Evolutionary conservation across 2,329 filamentous ascomycete species (phyloP), one percentile per base, ranked within the genome.

Genomic region (Ophiocordyceps unilateralis): DNA sequence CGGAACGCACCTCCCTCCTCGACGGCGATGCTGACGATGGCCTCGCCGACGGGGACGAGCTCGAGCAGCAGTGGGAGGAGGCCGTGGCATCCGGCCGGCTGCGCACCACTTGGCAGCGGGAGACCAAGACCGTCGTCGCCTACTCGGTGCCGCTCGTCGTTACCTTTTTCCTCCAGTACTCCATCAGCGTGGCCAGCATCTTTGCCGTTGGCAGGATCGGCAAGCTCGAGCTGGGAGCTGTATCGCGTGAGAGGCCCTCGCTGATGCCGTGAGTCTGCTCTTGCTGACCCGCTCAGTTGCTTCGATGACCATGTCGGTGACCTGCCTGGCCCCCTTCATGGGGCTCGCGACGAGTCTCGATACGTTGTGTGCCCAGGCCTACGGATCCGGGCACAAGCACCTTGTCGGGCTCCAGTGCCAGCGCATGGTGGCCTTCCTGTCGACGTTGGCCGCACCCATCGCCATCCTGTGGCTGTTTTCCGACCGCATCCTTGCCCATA

Each of bases 301-400:
- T 47, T 78, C 78, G 53, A 89, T 89, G 83, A 84, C 81, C 2
- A 80, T 80, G 23, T 85, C 78, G 49, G 88, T 91, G 51, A 83
- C 75, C 14, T 84, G 81, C 45, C 80, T 83, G 53, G 81, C 81
- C 0, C 76, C 84, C 15, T 82, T 84, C 55, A 82, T 87, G 55
- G 83, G 87, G n/a, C 70, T 96, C 14, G 81, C 87, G 1, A 96
- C 89, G 5, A 85, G 81, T 49, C 68, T 96, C 32, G 89, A 96
- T 61, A 96, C 89, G 0, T 76, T 96, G 2, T 95, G 89, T 58
- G 77, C 89, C 0, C 89, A 96, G 60, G 89, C 91, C 1, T 96
- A 93, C 56, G 89, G 91, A 2, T 93, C 84, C 1, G 89, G 89
- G 0, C 83, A 82, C 57, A 93, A 83, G 56, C 83, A 88, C 51